Evolutionary conservation across 1,284 basidiomycete genomes (phyloP).

Genomic region (Trametes polyzona): DNA sequence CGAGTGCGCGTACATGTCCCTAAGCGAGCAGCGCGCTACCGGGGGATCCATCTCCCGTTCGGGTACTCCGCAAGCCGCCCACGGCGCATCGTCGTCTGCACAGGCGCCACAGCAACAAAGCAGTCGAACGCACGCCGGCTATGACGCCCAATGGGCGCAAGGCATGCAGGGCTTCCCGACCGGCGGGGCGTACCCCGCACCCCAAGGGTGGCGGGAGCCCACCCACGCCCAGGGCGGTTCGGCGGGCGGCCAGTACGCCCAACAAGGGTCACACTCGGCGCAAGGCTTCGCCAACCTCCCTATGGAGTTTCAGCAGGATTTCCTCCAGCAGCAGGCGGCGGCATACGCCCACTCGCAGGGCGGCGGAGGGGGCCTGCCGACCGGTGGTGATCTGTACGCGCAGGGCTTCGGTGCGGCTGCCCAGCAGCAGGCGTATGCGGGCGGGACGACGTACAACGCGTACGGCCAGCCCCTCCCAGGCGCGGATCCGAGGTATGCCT

Average conservation of each 20-base stretch:
- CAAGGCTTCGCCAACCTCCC: constrained; percentile 5
- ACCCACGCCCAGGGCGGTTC: background rate
- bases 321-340: constrained; percentile 14
- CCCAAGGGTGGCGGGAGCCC: constrained; percentile 17
- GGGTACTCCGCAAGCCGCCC: constrained; percentile 9
- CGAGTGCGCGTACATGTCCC: constrained; percentile 39
- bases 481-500: constrained; percentile 18
- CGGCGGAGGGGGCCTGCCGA: background rate
- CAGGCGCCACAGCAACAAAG: constrained; percentile 10
- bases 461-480: constrained; percentile 15
- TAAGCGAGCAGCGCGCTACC: constrained; percentile 34
- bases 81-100: background rate
- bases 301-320: constrained; percentile 13
- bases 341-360: constrained; percentile 11
- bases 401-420: constrained; percentile 17
- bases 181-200: constrained; percentile 4
- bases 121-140: background rate
- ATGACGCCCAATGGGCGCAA: constrained; percentile 3
- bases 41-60: constrained; percentile 27
- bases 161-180: constrained; percentile 11
- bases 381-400: constrained; percentile 5
- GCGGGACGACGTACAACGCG: constrained; percentile 21
- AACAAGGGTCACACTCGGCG: background rate
- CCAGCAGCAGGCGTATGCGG: constrained; percentile 27
- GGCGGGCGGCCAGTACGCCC: background rate